Conservation (phyloP, 768 basidiomycete species). For the Chalciporus piperatus region DNA sequence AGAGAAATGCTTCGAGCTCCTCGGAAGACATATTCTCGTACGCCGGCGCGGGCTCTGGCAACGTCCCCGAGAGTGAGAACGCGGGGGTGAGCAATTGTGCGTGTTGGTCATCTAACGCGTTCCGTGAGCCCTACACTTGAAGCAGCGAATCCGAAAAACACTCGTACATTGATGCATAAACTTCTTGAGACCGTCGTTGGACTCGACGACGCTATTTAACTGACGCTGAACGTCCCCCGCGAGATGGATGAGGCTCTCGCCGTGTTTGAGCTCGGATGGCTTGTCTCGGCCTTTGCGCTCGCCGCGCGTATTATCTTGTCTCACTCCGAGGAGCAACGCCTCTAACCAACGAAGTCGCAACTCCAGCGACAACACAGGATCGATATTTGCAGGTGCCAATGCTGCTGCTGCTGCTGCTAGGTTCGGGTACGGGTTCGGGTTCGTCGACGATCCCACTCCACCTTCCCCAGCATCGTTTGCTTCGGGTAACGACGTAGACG, state of each 20-base stretch:
- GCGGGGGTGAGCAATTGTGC: slow-evolving; percentile 71
- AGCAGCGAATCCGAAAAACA: too few relatives aligned
- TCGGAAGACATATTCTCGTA: slow-evolving; percentile 64
- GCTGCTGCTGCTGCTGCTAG: neutral
- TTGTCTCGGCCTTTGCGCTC: slow-evolving; percentile 38
- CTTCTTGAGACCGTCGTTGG: slow-evolving; percentile 66
- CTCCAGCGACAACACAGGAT: slow-evolving; percentile 68
- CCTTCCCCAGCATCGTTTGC: neutral
- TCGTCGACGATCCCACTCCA: neutral
- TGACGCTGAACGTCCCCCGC: slow-evolving; percentile 60
- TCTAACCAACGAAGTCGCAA: slow-evolving; percentile 79
- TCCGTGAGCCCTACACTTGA: too few relatives aligned
- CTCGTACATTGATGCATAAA: slow-evolving; percentile 74
- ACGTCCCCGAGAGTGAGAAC: slow-evolving; percentile 68
- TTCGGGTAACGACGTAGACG: slow-evolving; percentile 3
- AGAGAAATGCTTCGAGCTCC: slow-evolving; percentile 67
- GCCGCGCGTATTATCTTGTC: slow-evolving; percentile 43
- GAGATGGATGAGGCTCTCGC: slow-evolving; percentile 55
- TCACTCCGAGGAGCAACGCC: slow-evolving; percentile 67
- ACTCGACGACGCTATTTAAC: slow-evolving; percentile 56
- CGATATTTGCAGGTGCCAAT: slow-evolving; percentile 37
- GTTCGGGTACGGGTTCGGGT: neutral
- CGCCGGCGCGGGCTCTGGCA: slow-evolving; percentile 46
- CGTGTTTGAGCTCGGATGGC: slow-evolving; percentile 41
- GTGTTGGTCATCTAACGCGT: slow-evolving; percentile 61